phyloP scores from a whole-genome alignment of 78 protist genomes.

The Trichosphaerium sp. region DNA sequence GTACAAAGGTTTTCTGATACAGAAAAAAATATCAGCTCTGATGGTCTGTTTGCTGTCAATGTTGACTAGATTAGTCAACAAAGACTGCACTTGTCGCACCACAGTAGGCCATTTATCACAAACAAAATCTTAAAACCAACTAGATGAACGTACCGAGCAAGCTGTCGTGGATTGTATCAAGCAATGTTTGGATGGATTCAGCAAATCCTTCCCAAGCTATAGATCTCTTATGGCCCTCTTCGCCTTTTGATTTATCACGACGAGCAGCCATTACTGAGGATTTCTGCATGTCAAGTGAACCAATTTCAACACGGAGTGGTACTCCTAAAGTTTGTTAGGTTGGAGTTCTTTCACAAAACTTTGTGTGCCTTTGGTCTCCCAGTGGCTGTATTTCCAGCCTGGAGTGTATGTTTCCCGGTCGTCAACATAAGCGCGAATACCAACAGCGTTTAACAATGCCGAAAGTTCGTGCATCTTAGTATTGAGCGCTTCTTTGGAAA shows the following conservation, averaged over 20 bases:
- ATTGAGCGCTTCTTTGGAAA: conserved; percentile 4
- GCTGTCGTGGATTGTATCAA: conserved; percentile 59
- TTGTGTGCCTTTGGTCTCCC: conserved; percentile 87
- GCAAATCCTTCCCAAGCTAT: neutral
- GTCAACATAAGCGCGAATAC: conserved; percentile 75
- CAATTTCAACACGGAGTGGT: conserved; percentile 93
- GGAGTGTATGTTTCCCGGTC: conserved; percentile 60
- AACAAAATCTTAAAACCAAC: no score
- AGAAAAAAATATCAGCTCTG: no score
- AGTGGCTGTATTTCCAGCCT: conserved; percentile 83
- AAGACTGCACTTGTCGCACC: no score
- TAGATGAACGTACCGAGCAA: no score
- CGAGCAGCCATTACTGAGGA: conserved; percentile 39
- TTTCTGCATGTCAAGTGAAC: conserved; percentile 77
- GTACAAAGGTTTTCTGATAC: no score
- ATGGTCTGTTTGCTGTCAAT: no score
- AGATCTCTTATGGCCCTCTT: conserved; percentile 3
- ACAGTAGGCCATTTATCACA: no score
- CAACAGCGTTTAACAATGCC: conserved; percentile 39
- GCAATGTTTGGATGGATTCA: neutral
- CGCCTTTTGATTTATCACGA: conserved; percentile 54
- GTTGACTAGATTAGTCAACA: no score
- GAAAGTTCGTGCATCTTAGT: conserved; percentile 24
- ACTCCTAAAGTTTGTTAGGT: conserved; percentile 16
- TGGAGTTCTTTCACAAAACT: neutral